Evolutionary conservation across 129 eudicot species (phyloP).

Genomic region (Flaveria robusta): DNA sequence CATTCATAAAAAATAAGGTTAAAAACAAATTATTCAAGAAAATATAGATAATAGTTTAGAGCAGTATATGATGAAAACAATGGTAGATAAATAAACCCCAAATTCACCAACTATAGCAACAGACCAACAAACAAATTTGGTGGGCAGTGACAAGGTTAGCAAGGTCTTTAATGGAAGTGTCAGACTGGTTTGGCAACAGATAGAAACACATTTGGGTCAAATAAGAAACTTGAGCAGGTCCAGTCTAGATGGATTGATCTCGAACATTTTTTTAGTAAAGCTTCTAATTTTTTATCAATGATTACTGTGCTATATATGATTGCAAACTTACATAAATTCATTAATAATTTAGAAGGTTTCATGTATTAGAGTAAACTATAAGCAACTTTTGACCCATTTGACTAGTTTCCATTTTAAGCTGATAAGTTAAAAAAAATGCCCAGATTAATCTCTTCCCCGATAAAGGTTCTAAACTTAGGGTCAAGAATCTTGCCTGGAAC

Average conservation of each 20-base stretch:
- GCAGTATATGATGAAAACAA: background rate
- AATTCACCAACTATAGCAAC: conserved; percentile 4
- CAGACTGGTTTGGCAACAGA: background rate
- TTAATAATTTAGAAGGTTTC: background rate
- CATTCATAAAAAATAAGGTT: background rate
- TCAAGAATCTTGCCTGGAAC: background rate
- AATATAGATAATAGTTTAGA: background rate
- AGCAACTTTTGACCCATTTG: background rate
- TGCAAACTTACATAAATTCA: background rate
- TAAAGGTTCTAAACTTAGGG: background rate
- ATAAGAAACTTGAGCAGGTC: background rate
- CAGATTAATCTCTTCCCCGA: background rate
- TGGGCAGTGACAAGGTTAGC: background rate
- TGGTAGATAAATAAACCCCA: background rate
- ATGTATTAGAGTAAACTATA: background rate
- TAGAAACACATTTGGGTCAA: background rate
- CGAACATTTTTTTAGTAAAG: background rate
- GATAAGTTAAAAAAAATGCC: background rate
- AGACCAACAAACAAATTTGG: background rate
- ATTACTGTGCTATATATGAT: background rate
- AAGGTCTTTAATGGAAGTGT: background rate
- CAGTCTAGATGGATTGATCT: background rate
- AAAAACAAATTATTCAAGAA: background rate
- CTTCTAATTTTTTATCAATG: background rate
- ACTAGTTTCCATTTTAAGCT: too few species aligned